Evolutionary conservation across 495 filamentous ascomycete species (phyloP).

Genomic region (Xylaria bambusicola): DNA sequence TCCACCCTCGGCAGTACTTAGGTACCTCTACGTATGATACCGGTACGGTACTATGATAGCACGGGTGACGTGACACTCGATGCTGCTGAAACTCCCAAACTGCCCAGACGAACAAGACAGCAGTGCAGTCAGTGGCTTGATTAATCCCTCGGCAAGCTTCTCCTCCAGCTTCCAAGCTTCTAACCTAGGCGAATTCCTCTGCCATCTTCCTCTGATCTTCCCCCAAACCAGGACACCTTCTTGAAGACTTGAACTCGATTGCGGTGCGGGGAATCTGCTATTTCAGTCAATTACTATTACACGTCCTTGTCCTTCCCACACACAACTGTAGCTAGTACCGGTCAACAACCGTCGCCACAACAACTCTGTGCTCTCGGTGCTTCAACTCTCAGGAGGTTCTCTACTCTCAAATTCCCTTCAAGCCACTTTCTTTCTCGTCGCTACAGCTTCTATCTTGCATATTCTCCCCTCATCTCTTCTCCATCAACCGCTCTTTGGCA

Average conservation of each 20-base stretch:
- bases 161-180: not conserved
- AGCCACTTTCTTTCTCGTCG: not conserved
- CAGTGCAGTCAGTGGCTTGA: not conserved
- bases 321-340: not conserved
- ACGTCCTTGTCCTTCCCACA: not conserved
- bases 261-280: not conserved
- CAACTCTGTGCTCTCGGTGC: conserved; percentile 7
- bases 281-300: not conserved
- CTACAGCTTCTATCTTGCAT: not conserved
- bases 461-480: not conserved
- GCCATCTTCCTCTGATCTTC: conserved; percentile 6
- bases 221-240: no score
- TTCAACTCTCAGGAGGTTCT: not conserved
- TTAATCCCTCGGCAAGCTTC: conserved; percentile 6
- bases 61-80: conserved; percentile 5
- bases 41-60: no score
- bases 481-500: not conserved
- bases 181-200: no score
- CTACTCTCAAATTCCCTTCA: not conserved
- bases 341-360: not conserved
- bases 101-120: not conserved
- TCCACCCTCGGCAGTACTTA: no score
- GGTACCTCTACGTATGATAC: no score
- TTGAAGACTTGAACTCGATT: no score
- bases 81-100: no score